Evolutionary conservation across 2,329 filamentous ascomycete genomes (phyloP).

Genomic region (Stachybotrys elegans): DNA sequence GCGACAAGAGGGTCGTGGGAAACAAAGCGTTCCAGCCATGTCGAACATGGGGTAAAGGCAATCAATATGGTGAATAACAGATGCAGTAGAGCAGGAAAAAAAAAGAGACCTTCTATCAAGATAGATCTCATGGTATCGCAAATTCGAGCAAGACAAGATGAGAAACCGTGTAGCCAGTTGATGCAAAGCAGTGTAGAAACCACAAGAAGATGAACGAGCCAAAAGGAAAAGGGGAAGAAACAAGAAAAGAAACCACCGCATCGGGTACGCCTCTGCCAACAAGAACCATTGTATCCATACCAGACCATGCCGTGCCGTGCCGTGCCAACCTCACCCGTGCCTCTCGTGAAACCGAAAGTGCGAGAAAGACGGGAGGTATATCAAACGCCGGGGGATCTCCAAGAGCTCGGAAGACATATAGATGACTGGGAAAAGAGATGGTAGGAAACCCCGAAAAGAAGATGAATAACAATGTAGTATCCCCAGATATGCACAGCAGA

Average conservation of each 20-base stretch:
- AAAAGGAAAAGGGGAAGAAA: conserved; percentile 9
- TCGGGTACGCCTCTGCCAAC: conserved; percentile 15
- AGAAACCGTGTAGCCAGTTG: conserved; percentile 10
- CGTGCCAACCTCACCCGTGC: not conserved
- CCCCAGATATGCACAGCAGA: no score
- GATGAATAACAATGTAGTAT: no score
- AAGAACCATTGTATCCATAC: not conserved
- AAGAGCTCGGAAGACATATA: conserved; percentile 3
- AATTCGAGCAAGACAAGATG: conserved; percentile 16
- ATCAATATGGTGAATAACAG: no score
- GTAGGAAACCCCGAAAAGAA: no score
- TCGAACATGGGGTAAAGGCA: no score
- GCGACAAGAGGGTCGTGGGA: no score
- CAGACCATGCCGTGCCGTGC: not conserved
- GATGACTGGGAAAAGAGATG: no score
- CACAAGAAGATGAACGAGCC: conserved; percentile 10
- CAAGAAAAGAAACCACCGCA: conserved; percentile 5
- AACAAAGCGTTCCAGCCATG: no score
- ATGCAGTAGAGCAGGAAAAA: no score
- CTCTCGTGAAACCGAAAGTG: not conserved
- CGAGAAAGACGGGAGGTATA: not conserved
- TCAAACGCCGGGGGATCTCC: not conserved
- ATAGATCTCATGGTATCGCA: conserved; percentile 14
- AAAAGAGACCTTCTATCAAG: not conserved
- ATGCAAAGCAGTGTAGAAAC: conserved; percentile 11